Percentiles rank a stretch among this genome's conserved stretches.
phyloP scores from a whole-genome alignment of 352 stramenopile species.

The Pythium rhizo-oryzae region DNA sequence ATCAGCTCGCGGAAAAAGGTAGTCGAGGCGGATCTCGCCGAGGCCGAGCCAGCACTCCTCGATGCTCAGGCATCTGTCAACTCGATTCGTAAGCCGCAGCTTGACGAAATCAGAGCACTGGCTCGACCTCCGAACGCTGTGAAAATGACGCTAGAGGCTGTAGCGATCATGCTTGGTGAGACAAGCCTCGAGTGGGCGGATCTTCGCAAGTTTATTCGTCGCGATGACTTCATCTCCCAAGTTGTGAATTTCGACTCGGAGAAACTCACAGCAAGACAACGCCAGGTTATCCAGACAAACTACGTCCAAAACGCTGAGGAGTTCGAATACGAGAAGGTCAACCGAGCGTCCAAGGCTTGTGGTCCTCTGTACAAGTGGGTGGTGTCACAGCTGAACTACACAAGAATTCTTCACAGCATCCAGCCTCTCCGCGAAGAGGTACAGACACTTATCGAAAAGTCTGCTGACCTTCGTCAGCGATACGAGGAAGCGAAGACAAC shows the following conservation, averaged over 20 bases:
- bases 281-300: conserved; percentile 95
- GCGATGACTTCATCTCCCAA: conserved; percentile 98
- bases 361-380: conserved; percentile 99
- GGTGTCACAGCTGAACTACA: conserved; percentile 98
- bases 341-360: conserved; percentile 96
- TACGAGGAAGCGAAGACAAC: conserved; percentile 94
- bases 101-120: conserved; percentile 98
- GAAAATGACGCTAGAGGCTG: conserved; percentile 96
- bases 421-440: conserved; percentile 99
- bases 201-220: conserved; percentile 97
- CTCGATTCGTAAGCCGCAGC: conserved; percentile 98
- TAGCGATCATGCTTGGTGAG: conserved; percentile 98
- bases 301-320: conserved; percentile 94
- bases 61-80: conserved; percentile 97
- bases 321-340: conserved; percentile 93
- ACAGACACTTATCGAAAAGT: conserved; percentile 95
- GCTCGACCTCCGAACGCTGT: conserved; percentile 96
- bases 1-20: conserved; percentile 95
- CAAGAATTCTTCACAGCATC: conserved; percentile 98
- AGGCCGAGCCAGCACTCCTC: conserved; percentile 97
- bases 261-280: conserved; percentile 94
- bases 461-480: conserved; percentile 89
- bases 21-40: conserved; percentile 96
- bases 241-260: conserved; percentile 99
- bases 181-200: conserved; percentile 97